Base-by-base conservation (phyloP, 2,329 filamentous ascomycete species). In the Xylaria arbuscula region DNA sequence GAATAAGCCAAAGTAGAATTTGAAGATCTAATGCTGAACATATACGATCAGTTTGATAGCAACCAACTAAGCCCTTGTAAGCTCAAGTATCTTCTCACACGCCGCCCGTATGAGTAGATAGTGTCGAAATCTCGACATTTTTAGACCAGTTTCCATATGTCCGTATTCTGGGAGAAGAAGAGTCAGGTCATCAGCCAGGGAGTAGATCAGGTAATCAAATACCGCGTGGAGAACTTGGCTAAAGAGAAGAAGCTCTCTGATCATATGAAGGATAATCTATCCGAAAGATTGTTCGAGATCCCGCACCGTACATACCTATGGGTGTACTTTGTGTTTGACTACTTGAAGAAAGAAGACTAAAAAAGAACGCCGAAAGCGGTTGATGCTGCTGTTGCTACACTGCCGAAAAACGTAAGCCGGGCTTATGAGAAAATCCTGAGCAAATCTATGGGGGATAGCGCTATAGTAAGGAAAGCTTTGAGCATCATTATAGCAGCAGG, bases 251-350 rank as follows among this genome's bases (percentile, higher is more conserved):
- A 15, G 2, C 66, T 68, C 4, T 34, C 50, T 0, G 28, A 50
- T 5, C 1, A 63, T 11, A 15, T 68, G 3, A 61, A 64, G 22
- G 4, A 3, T 22, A 54, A 57, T 36, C 50, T 70, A 1, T 50
- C n/a, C 17, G 13, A 57, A 42, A 68, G 6, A 11, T 34, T 70
- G 17, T 56, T 68, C 1, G 2, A 6, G 13, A 58, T 70, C 36
- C 15, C n/a, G 17, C 66, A 70, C n/a, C 66, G 68, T 5, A 70
- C 68, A 8, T 70, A 68, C 19, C 68, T 68, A 6, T 70, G 68
- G 65, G 55, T 61, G 15, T 63, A 70, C 22, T 66, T 70, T 22
- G 59, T 70, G 3, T 70, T 70, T 24, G 54, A 68, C 17, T 66
- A 68, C 45, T 57, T 70, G 28, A 3, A 51, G 19, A 45, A 22